Evolutionary conservation across 371 early-diverging fungal genomes (phyloP).

Genomic region (Lichtheimia corymbifera): DNA sequence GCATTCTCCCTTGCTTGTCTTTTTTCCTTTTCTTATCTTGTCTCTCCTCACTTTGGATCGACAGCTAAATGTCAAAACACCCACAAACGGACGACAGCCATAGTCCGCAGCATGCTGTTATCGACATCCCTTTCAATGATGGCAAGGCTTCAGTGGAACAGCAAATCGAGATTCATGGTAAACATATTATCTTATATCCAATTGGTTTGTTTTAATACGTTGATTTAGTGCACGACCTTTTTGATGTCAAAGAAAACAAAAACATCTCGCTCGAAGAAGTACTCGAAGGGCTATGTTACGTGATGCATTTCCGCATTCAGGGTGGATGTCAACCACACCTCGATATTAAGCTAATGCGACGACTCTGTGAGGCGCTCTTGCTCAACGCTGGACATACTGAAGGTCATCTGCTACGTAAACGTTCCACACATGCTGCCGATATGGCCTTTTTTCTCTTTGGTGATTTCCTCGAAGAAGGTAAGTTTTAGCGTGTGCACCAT

Average conservation of each 20-base stretch:
- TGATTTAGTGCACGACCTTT: conserved; percentile 59
- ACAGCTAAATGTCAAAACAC: conserved; percentile 4
- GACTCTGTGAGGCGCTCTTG: conserved; percentile 83
- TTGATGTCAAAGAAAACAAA: conserved; percentile 66
- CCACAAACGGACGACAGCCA: conserved; percentile 1
- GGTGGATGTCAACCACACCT: conserved; percentile 83
- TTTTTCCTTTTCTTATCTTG: too few relatives aligned
- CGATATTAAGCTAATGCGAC: conserved; percentile 79
- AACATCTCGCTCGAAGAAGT: conserved; percentile 85
- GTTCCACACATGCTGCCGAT: conserved; percentile 78
- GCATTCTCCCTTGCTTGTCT: too few relatives aligned
- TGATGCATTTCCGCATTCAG: conserved; percentile 90
- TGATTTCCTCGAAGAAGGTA: conserved; percentile 90
- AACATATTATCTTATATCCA: conserved; percentile 31
- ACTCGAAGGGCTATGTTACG: conserved; percentile 88
- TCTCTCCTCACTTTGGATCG: too few relatives aligned
- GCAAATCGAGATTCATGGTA: conserved; percentile 84
- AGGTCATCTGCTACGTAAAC: conserved; percentile 64
- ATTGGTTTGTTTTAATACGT: conserved; percentile 8
- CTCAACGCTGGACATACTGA: conserved; percentile 71
- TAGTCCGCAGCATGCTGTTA: conserved; percentile 27
- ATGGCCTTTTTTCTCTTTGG: conserved; percentile 89
- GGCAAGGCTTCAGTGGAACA: conserved; percentile 78
- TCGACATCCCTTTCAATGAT: conserved; percentile 49
- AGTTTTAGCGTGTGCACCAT: too few relatives aligned